Percentiles rank a stretch among this genome's conserved stretches.
Conservation (phyloP, 352 stramenopile genomes). For the Pythium brassicae region DNA sequence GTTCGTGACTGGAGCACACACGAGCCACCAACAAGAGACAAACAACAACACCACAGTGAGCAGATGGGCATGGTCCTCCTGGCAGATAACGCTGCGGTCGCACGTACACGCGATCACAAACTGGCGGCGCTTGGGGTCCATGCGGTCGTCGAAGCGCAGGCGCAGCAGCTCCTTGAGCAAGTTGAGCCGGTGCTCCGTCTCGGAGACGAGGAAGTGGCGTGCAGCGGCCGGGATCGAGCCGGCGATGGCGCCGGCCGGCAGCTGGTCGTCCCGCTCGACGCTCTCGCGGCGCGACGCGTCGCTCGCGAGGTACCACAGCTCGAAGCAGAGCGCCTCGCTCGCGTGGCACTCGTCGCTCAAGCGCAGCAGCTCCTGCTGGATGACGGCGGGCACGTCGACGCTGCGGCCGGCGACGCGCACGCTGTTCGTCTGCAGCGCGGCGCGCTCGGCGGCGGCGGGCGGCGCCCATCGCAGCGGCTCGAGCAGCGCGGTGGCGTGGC, state of each 20-base stretch:
- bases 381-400: slow-evolving; percentile 70
- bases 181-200: slow-evolving; percentile 73
- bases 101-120: slow-evolving; percentile 53
- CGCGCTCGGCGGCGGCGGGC: slow-evolving; percentile 38
- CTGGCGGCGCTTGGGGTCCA: slow-evolving; percentile 52
- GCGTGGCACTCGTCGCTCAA: slow-evolving; percentile 74
- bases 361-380: slow-evolving; percentile 78
- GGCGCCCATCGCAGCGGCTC: slow-evolving; percentile 32
- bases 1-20: slow-evolving; percentile 45
- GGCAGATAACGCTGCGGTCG: no score
- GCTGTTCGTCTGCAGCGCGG: slow-evolving; percentile 61
- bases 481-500: slow-evolving; percentile 34
- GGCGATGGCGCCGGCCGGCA: slow-evolving; percentile 35
- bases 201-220: slow-evolving; percentile 70
- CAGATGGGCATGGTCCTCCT: no score
- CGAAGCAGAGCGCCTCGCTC: slow-evolving; percentile 60
- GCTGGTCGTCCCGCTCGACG: slow-evolving; percentile 68
- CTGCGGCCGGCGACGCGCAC: slow-evolving; percentile 55
- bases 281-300: slow-evolving; percentile 60
- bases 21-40: no score
- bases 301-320: slow-evolving; percentile 78
- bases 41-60: neutral
- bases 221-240: slow-evolving; percentile 61
- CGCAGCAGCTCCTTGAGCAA: slow-evolving; percentile 71
- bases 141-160: slow-evolving; percentile 49